These are phyloP conservation scores for Cymbopogon flexuosus DNA, from an alignment of 202 grass and related monocot genomes.

Conservation along the genomic window DNA sequence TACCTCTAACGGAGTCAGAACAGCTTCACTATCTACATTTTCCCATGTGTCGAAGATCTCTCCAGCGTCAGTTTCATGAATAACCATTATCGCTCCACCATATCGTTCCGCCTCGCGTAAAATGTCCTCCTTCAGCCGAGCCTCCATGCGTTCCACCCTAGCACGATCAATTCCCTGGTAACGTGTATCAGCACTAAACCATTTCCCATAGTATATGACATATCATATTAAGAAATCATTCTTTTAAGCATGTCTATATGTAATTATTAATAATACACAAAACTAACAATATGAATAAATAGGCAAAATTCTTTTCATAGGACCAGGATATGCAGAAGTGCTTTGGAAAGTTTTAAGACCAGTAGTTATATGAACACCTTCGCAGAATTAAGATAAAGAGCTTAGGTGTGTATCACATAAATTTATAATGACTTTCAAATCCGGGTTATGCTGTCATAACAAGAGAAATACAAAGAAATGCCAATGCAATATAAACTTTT, in stretches of 20 bases:
- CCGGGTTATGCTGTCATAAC: not conserved
- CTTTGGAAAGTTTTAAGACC: slow-evolving; percentile 14
- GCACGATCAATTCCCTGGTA: slow-evolving; percentile 76
- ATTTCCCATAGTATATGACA: not conserved
- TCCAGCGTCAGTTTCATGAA: slow-evolving; percentile 79
- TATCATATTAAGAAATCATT: slow-evolving; percentile 9
- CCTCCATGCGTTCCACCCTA: slow-evolving; percentile 97
- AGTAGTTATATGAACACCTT: slow-evolving; percentile 1
- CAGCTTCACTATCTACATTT: slow-evolving; percentile 67
- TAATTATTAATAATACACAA: not conserved
- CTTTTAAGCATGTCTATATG: slow-evolving; percentile 15
- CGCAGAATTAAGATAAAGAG: slow-evolving; percentile 24
- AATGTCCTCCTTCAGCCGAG: slow-evolving; percentile 94
- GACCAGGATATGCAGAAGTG: not conserved
- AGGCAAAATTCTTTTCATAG: slow-evolving; percentile 10
- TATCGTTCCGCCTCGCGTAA: slow-evolving; percentile 72
- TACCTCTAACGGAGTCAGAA: slow-evolving; percentile 93
- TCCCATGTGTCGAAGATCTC: slow-evolving; percentile 97
- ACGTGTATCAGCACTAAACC: slow-evolving; percentile 21
- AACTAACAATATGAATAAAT: slow-evolving; percentile 16
- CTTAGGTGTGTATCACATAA: not conserved
- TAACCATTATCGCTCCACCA: slow-evolving; percentile 86
- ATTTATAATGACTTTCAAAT: not conserved
- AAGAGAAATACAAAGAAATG: not conserved
- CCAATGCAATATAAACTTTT: slow-evolving; percentile 1